Evolutionary conservation across 495 filamentous ascomycete species (phyloP), one percentile per base, ranked within the genome.

Genomic region (Cercophora samala): DNA sequence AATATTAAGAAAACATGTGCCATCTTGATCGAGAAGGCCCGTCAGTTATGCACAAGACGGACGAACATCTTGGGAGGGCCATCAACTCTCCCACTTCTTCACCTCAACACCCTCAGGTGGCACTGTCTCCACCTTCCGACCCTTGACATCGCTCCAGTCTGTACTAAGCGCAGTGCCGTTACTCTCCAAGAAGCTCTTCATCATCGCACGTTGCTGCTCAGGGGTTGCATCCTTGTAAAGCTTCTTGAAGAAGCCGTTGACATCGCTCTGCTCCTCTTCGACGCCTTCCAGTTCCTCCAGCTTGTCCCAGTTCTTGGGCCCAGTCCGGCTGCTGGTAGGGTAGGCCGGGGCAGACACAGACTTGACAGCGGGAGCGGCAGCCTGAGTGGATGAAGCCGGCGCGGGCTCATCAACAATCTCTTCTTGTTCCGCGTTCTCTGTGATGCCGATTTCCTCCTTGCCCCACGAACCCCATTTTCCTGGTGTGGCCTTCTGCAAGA

Each of bases 161-260:
- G 96, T 99, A 75, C 93, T 97, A 67, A 99, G 79, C 1, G 92
- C 87, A 0, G 95, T 99, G 1, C 95, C 95, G 69, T 94, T 91
- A 74, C 93, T 97, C 80, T 99, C 95, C 23, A 87, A 77, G 72
- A 91, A 98, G 76, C 92, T 97, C 85, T 99, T 99, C 86, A 97
- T 92, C 95, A 99, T 99, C 3, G 95, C 95, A 3, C 92, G 85
- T 71, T 85, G 87, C 46, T 91, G 92, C 67, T 99, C 93, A 0
- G 87, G 85, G 63, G 91, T 88, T 0, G 93, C 90, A 63, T 82
- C 82, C 68, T 90, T 88, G 77, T 95, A 98, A 0, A 99, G 83
- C 74, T 89, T 89, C 83, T 96, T 94, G 83, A 99, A 99, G 79
- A 98, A 99, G 2, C 73, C 76, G 68, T 95, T 90, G 3, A 91